Evolutionary conservation across 163 green algal genomes (phyloP).

Genomic region (Coccomyxa subellipsoidea): DNA sequence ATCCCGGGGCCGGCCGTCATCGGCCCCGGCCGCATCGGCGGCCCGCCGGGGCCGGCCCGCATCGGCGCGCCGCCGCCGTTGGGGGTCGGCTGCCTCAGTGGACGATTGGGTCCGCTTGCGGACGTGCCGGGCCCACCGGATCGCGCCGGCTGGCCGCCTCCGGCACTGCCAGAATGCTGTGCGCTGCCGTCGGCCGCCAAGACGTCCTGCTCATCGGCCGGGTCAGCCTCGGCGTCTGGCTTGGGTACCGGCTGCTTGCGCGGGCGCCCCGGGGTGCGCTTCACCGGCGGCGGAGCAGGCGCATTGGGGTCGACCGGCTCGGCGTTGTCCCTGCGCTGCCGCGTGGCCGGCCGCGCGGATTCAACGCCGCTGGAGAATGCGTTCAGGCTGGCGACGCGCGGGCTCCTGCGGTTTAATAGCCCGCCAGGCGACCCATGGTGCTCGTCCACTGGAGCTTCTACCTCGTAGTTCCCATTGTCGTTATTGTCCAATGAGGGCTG

Average conservation of each 20-base stretch:
- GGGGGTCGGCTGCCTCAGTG: background rate
- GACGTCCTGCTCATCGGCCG: too few species aligned
- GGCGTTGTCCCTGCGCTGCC: background rate
- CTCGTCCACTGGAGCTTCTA: background rate
- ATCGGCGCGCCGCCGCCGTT: background rate
- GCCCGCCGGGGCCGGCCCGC: too few species aligned
- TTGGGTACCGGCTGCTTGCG: background rate
- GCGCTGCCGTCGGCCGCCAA: too few species aligned
- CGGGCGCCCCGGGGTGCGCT: background rate
- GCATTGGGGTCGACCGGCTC: background rate
- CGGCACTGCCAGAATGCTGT: background rate
- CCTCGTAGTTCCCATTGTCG: background rate
- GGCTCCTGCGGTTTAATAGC: background rate
- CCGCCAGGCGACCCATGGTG: background rate
- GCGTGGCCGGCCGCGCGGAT: background rate
- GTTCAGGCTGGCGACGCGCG: background rate
- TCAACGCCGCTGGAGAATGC: background rate
- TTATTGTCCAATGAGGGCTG: background rate
- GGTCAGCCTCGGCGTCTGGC: background rate
- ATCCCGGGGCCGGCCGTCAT: too few species aligned
- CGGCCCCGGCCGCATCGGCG: background rate
- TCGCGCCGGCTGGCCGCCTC: background rate
- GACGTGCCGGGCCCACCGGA: too few species aligned
- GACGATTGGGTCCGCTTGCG: too few species aligned
- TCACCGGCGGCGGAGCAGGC: background rate